Conservation (phyloP, 73 alveolate genomes). For the Symbiodinium pilosum region DNA sequence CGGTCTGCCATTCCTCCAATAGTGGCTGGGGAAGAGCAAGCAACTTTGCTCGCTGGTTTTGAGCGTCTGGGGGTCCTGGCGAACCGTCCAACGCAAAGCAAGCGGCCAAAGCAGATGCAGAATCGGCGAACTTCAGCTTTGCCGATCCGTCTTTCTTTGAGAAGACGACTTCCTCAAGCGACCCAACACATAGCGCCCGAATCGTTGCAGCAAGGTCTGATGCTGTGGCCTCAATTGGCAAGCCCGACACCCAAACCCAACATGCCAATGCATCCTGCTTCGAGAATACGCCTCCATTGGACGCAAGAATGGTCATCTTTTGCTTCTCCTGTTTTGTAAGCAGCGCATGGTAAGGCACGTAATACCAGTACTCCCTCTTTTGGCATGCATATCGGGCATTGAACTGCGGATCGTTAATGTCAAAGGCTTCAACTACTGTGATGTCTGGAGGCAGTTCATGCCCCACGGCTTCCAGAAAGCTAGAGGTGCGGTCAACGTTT, state of each 20-base stretch:
- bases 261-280: neutral
- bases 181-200: neutral
- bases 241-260: conserved; percentile 72
- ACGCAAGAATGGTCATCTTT: neutral
- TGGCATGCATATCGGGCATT: conserved; percentile 79
- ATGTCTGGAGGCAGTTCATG: conserved; percentile 17
- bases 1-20: conserved; percentile 19
- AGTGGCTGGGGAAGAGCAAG: conserved; percentile 59
- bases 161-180: neutral
- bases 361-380: conserved; percentile 81
- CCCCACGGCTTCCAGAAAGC: neutral
- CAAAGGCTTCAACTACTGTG: neutral
- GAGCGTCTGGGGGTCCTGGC: conserved; percentile 33
- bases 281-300: neutral
- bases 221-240: conserved; percentile 33
- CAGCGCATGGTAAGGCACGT: conserved; percentile 26
- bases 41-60: neutral
- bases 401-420: conserved; percentile 28
- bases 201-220: neutral
- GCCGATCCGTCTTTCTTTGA: conserved; percentile 54
- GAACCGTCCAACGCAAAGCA: conserved; percentile 42
- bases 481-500: neutral
- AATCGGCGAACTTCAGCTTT: neutral
- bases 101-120: neutral
- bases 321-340: neutral